These are phyloP conservation scores for Kalmusia sp. DNA, from an alignment of 2,329 filamentous ascomycete species.

Conservation along the genomic window DNA sequence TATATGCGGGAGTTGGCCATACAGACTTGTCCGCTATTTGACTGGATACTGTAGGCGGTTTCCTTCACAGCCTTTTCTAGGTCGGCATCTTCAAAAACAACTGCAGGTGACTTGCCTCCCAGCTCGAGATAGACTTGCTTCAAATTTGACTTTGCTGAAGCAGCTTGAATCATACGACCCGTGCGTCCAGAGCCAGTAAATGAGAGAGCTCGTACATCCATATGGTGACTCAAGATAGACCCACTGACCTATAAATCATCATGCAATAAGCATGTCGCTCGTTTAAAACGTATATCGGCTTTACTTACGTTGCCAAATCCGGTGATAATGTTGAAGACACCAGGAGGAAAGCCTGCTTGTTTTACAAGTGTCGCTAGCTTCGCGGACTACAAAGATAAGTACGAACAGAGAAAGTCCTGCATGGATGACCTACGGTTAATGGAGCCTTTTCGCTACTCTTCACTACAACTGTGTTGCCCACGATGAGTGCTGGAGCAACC, in stretches of 20 bases:
- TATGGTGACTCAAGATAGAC: conserved; percentile 78
- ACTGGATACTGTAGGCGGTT: conserved; percentile 57
- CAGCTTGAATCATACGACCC: conserved; percentile 79
- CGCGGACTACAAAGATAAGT: conserved; percentile 75
- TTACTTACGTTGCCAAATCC: conserved; percentile 71
- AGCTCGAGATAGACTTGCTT: conserved; percentile 88
- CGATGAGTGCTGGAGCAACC: conserved; percentile 38
- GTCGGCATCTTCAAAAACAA: conserved; percentile 80
- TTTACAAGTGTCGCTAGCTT: conserved; percentile 79
- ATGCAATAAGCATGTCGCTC: neutral
- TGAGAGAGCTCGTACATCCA: conserved; percentile 80
- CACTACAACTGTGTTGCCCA: conserved; percentile 42
- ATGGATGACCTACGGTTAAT: conserved; percentile 71
- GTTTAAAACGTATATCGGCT: neutral
- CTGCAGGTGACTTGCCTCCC: conserved; percentile 86
- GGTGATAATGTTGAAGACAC: conserved; percentile 82
- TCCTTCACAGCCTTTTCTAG: conserved; percentile 73
- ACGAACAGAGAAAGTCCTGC: conserved; percentile 69
- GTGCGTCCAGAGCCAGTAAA: conserved; percentile 87
- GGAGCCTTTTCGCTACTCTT: conserved; percentile 54
- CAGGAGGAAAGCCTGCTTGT: conserved; percentile 81
- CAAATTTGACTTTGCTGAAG: conserved; percentile 77
- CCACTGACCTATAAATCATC: conserved; percentile 60
- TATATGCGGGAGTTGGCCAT: conserved; percentile 66
- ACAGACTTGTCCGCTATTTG: conserved; percentile 66